Evolutionary conservation across 371 early-diverging fungal species (phyloP).

Genomic region (Rhizopus microsporus): DNA sequence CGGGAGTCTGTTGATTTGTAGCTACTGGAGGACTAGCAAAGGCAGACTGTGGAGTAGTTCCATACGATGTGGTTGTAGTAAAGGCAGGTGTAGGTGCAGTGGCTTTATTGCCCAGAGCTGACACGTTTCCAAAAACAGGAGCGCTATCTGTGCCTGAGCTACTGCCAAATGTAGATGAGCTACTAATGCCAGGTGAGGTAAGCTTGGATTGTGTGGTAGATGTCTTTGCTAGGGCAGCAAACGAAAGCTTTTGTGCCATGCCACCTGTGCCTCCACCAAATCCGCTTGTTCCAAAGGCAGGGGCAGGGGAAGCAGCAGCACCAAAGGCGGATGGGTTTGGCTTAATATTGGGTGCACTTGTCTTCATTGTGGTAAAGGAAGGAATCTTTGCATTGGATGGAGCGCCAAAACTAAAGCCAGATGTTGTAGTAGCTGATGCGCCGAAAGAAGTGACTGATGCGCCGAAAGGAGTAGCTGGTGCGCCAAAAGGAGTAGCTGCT

Average conservation of each 20-base stretch:
- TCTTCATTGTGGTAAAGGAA: neutral
- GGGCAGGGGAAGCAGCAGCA: conserved; percentile 6
- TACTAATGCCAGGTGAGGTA: conserved; percentile 22
- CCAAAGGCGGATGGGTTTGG: conserved; percentile 12
- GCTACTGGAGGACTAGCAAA: neutral
- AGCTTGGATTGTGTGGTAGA: neutral
- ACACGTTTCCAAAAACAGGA: neutral
- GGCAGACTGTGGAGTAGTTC: neutral
- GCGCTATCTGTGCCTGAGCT: neutral
- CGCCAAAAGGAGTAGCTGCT: conserved; percentile 5
- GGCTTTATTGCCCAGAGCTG: neutral
- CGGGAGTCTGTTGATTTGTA: no score
- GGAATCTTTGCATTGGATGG: conserved; percentile 7
- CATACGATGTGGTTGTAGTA: neutral
- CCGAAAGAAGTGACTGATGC: neutral
- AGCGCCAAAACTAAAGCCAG: conserved; percentile 9
- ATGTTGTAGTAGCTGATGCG: conserved; percentile 12
- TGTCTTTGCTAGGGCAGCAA: conserved; percentile 5
- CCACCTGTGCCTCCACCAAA: conserved; percentile 6
- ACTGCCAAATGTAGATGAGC: conserved; percentile 10
- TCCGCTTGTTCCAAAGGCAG: conserved; percentile 20
- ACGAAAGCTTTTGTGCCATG: conserved; percentile 5
- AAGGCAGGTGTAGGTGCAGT: neutral
- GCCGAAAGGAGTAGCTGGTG: neutral
- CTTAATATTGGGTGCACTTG: neutral